Conservation (phyloP, 495 filamentous ascomycete genomes). For the Podospora bellae-mahoneyi region DNA sequence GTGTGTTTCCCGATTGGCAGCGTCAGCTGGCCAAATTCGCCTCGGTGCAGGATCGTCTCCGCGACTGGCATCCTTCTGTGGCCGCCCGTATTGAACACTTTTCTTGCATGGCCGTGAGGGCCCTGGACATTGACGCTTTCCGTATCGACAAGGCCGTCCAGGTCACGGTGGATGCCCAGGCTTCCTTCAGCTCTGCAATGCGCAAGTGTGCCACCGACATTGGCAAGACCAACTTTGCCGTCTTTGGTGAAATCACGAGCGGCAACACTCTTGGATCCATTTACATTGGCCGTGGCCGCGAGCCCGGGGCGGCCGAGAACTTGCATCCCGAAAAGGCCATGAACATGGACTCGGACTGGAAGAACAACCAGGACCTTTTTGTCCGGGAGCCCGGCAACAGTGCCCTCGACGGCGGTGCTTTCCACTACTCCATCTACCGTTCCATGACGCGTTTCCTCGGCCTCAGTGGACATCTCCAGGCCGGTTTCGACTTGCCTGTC, state of each 20-base stretch:
- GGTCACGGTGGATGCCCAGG: constrained; percentile 62
- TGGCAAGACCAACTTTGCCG: constrained; percentile 62
- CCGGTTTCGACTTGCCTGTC: constrained; percentile 57
- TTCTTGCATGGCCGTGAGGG: constrained; percentile 62
- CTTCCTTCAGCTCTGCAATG: constrained; percentile 51
- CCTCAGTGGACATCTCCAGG: constrained; percentile 59
- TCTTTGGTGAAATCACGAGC: constrained; percentile 62
- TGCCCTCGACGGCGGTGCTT: constrained; percentile 64
- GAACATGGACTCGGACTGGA: constrained; percentile 17
- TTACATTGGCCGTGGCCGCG: constrained; percentile 63
- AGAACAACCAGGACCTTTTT: constrained; percentile 48
- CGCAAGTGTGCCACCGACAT: constrained; percentile 55
- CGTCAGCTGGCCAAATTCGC: constrained; percentile 68
- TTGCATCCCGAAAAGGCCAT: constrained; percentile 39
- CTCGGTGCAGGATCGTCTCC: constrained; percentile 70
- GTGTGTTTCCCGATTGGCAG: constrained; percentile 65
- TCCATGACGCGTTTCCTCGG: constrained; percentile 64
- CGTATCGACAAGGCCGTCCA: constrained; percentile 69
- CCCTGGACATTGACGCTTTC: constrained; percentile 67
- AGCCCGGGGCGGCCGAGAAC: constrained; percentile 46
- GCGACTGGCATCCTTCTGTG: constrained; percentile 66
- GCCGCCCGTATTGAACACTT: constrained; percentile 57
- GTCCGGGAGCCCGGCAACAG: constrained; percentile 54
- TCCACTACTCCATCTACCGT: constrained; percentile 71
- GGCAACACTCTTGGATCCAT: constrained; percentile 63